Percentiles rank a stretch among this genome's conserved stretches.
These are phyloP conservation scores for Talaromyces amestolkiae DNA, from an alignment of 2,329 filamentous ascomycete species.

Conservation along the genomic window DNA sequence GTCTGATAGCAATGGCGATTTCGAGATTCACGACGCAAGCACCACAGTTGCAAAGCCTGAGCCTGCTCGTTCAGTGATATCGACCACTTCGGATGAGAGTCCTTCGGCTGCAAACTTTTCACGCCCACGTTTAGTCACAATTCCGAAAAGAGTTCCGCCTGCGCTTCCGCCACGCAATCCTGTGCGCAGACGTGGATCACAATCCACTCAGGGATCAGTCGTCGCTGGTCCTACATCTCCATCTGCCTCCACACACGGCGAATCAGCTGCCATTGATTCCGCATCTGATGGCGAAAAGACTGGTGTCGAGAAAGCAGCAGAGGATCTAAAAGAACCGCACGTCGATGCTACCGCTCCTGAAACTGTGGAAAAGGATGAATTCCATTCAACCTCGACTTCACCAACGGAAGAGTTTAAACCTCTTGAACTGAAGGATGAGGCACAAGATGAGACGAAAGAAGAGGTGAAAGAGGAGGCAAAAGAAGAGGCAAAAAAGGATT, in stretches of 20 bases:
- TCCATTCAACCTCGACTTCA: slow-evolving; percentile 40
- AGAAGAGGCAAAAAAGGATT: not conserved
- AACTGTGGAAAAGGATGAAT: slow-evolving; percentile 37
- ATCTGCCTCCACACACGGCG: slow-evolving; percentile 26
- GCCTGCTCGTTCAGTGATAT: slow-evolving; percentile 36
- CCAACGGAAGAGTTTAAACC: slow-evolving; percentile 25
- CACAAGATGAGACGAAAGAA: slow-evolving; percentile 19
- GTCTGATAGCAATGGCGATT: slow-evolving; percentile 19
- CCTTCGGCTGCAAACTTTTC: slow-evolving; percentile 66
- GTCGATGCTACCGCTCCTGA: slow-evolving; percentile 11
- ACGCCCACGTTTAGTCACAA: slow-evolving; percentile 77
- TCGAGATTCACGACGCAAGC: slow-evolving; percentile 49
- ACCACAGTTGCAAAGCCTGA: slow-evolving; percentile 50
- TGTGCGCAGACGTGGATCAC: slow-evolving; percentile 28
- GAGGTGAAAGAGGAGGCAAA: not conserved
- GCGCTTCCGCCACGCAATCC: slow-evolving; percentile 76
- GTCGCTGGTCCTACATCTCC: slow-evolving; percentile 25
- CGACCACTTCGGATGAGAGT: slow-evolving; percentile 42
- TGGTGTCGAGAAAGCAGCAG: slow-evolving; percentile 22
- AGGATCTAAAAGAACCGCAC: not conserved
- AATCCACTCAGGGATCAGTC: slow-evolving; percentile 26
- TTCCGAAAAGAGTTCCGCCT: slow-evolving; percentile 73
- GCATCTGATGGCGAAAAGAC: slow-evolving; percentile 15
- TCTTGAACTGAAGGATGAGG: slow-evolving; percentile 28
- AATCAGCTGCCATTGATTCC: slow-evolving; percentile 21